Conservation (phyloP, 768 basidiomycete species). For the Exsudoporus frostii region DNA sequence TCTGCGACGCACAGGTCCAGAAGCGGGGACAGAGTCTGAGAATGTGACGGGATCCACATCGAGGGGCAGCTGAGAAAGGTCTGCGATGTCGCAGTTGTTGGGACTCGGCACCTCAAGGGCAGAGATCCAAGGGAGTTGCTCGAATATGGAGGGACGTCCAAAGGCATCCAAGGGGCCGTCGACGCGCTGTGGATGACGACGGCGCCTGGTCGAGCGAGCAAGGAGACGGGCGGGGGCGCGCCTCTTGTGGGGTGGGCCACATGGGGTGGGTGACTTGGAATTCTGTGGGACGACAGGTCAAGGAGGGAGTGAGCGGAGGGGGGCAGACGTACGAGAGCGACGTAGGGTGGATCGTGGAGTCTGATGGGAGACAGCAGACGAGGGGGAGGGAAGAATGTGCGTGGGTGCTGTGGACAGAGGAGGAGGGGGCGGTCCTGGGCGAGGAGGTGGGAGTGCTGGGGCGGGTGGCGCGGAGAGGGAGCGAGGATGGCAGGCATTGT, state of each 20-base stretch:
- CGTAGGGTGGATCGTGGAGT: constrained; percentile 29
- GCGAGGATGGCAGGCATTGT: constrained; percentile 44
- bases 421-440: background rate
- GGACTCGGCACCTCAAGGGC: constrained; percentile 49
- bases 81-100: constrained; percentile 55
- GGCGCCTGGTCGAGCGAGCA: constrained; percentile 40
- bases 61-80: constrained; percentile 57
- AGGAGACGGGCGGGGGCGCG: constrained; percentile 31
- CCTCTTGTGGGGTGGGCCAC: constrained; percentile 38
- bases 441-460: constrained; percentile 15
- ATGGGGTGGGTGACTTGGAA: constrained; percentile 38
- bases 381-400: constrained; percentile 27
- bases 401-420: constrained; percentile 22
- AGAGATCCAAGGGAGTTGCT: constrained; percentile 67
- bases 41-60: constrained; percentile 21
- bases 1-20: constrained; percentile 57
- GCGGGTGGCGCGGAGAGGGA: constrained; percentile 36
- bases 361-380: constrained; percentile 39
- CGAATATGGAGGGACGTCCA: constrained; percentile 42
- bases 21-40: constrained; percentile 26
- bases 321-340: constrained; percentile 19
- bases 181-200: constrained; percentile 39
- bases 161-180: constrained; percentile 40
- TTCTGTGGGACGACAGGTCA: constrained; percentile 29
- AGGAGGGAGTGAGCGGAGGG: background rate